A percentile compares a stretch with the other conserved stretches of the same genome.
Evolutionary conservation across 148 eudicot genomes (phyloP).

Genomic region (Polygonum aviculare): DNA sequence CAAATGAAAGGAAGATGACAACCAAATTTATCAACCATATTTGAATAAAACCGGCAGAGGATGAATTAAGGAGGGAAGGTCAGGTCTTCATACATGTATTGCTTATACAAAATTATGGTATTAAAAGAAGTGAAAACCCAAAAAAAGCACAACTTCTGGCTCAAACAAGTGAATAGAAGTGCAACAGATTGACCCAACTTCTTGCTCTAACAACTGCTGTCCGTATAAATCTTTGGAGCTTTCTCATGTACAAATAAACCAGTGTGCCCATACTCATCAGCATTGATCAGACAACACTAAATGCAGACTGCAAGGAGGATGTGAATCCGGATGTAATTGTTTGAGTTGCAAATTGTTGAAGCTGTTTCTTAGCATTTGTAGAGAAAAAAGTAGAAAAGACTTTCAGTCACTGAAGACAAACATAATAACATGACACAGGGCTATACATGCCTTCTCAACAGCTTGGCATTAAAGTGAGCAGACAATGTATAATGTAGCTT

Average conservation of each 20-base stretch:
- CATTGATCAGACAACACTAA: conserved; percentile 60
- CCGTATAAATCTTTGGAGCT: not conserved
- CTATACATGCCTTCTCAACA: not conserved
- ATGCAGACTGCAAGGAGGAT: conserved; percentile 76
- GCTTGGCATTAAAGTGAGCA: not conserved
- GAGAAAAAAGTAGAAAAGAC: not conserved
- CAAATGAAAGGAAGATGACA: not conserved
- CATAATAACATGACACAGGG: not conserved
- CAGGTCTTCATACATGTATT: not conserved
- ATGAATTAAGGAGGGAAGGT: not conserved
- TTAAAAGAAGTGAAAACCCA: not conserved
- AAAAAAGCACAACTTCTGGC: not conserved
- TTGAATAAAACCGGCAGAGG: not conserved
- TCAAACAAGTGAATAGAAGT: not conserved
- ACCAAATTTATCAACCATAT: no score
- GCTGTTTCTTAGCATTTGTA: conserved; percentile 97
- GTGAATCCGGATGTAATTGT: conserved; percentile 75
- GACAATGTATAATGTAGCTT: not conserved
- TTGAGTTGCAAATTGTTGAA: conserved; percentile 91
- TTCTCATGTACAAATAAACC: not conserved
- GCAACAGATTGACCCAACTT: not conserved
- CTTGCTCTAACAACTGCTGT: not conserved
- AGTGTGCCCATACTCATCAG: not conserved
- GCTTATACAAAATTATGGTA: not conserved
- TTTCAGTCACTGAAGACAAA: not conserved